Percentiles rank a stretch among this genome's conserved stretches.
Conservation (phyloP, 2,329 filamentous ascomycete genomes). For the Fusarium multiceps region DNA sequence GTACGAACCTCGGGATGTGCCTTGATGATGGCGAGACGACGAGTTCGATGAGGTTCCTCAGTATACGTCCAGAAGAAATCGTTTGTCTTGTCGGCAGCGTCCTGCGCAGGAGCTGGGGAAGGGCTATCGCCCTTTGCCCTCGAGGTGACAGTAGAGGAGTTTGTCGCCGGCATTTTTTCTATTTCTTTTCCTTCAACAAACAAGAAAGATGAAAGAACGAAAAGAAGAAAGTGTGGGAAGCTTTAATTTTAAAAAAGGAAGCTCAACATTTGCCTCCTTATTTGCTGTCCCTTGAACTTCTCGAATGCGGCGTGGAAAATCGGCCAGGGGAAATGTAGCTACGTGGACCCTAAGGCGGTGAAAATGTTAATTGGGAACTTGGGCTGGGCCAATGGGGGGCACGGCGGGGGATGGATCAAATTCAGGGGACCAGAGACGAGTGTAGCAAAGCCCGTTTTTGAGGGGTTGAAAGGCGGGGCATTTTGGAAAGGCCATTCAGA, state of each 20-base stretch:
- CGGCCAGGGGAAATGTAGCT: conserved; percentile 28
- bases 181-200: neutral
- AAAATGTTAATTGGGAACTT: conserved; percentile 37
- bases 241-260: conserved; percentile 25
- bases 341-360: conserved; percentile 44
- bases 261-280: conserved; percentile 34
- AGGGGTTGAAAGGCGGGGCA: conserved; percentile 43
- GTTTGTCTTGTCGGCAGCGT: conserved; percentile 48
- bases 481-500: conserved; percentile 27
- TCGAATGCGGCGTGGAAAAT: conserved; percentile 13
- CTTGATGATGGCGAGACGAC: conserved; percentile 95
- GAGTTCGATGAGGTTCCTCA: conserved; percentile 93
- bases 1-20: conserved; percentile 87
- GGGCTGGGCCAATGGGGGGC: conserved; percentile 11
- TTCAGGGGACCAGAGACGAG: conserved; percentile 33
- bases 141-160: conserved; percentile 51
- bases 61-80: conserved; percentile 99
- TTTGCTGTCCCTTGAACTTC: neutral
- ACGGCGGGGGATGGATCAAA: conserved; percentile 3
- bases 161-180: conserved; percentile 40
- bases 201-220: neutral
- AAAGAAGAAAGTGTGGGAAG: neutral
- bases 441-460: conserved; percentile 17
- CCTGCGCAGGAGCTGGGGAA: conserved; percentile 30
- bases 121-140: conserved; percentile 45